phyloP scores from a whole-genome alignment of 768 basidiomycete genomes.

The Leccinum truebloodii region DNA sequence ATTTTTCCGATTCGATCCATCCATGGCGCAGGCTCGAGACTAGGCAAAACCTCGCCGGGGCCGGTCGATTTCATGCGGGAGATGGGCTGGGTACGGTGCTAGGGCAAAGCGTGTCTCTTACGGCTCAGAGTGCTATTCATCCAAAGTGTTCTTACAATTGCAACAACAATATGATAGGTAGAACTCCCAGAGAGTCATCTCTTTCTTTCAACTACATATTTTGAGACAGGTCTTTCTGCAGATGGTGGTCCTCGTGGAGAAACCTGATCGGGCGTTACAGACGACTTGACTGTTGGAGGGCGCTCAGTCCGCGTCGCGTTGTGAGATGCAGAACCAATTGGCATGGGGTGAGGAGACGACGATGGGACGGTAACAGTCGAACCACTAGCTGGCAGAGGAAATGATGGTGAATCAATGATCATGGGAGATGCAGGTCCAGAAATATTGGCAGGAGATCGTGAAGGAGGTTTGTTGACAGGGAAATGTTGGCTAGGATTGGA shows the following conservation, averaged over 20 bases:
- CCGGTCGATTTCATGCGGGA: background rate
- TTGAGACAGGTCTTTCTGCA: conserved; percentile 27
- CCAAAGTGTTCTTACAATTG: background rate
- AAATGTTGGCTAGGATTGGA: conserved; percentile 13
- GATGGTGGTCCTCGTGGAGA: background rate
- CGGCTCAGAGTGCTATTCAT: background rate
- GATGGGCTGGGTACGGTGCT: background rate
- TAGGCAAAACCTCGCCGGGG: too few species aligned
- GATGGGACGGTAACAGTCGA: conserved; percentile 1
- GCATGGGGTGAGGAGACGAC: conserved; percentile 11
- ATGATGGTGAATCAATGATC: conserved; percentile 23
- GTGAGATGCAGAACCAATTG: conserved; percentile 21
- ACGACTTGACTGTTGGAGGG: conserved; percentile 26
- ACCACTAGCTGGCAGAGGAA: conserved; percentile 12
- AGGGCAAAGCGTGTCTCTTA: background rate
- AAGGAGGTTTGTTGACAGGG: conserved; percentile 18
- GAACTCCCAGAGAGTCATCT: conserved; percentile 2
- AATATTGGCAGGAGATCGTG: conserved; percentile 2
- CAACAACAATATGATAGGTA: background rate
- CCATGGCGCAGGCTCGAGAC: too few species aligned
- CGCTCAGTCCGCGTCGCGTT: conserved; percentile 14
- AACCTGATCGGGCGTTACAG: conserved; percentile 14
- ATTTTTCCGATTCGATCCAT: too few species aligned
- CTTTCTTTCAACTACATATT: conserved; percentile 37
- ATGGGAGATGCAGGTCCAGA: conserved; percentile 9